These are phyloP conservation scores for Ogataea methanolica DNA, from an alignment of 805 yeast species.

Conservation along the genomic window DNA sequence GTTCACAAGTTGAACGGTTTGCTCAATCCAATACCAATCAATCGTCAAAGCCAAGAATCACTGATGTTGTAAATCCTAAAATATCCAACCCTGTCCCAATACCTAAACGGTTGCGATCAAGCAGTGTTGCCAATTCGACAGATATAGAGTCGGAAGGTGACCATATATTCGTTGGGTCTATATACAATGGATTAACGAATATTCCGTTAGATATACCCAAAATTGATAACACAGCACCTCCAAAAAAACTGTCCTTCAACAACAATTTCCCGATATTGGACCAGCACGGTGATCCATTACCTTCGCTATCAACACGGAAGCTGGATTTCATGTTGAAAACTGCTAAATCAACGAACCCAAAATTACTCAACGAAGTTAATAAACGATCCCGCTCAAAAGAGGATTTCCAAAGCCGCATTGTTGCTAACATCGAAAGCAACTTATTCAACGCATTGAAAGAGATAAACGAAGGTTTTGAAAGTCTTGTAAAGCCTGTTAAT, in stretches of 20 bases:
- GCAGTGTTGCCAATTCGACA: neutral
- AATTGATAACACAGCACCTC: too few species aligned
- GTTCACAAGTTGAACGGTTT: neutral
- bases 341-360: constrained; percentile 13
- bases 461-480: constrained; percentile 15
- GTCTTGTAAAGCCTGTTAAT: constrained; percentile 10
- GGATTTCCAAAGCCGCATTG: constrained; percentile 48
- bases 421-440: constrained; percentile 35
- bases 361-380: constrained; percentile 29
- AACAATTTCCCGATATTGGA: too few species aligned
- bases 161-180: too few species aligned
- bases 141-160: neutral
- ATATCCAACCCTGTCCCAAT: too few species aligned
- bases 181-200: too few species aligned
- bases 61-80: constrained; percentile 1
- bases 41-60: neutral
- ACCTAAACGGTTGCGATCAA: too few species aligned
- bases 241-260: too few species aligned
- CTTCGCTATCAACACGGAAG: constrained; percentile 3
- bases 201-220: too few species aligned
- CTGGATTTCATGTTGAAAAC: constrained; percentile 19
- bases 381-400: constrained; percentile 40
- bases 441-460: constrained; percentile 28
- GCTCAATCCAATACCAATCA: neutral
- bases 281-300: neutral